Percentiles rank a stretch among this genome's conserved stretches.
These are phyloP conservation scores for Collybia mongolica DNA, from an alignment of 768 basidiomycete genomes.

Conservation along the genomic window DNA sequence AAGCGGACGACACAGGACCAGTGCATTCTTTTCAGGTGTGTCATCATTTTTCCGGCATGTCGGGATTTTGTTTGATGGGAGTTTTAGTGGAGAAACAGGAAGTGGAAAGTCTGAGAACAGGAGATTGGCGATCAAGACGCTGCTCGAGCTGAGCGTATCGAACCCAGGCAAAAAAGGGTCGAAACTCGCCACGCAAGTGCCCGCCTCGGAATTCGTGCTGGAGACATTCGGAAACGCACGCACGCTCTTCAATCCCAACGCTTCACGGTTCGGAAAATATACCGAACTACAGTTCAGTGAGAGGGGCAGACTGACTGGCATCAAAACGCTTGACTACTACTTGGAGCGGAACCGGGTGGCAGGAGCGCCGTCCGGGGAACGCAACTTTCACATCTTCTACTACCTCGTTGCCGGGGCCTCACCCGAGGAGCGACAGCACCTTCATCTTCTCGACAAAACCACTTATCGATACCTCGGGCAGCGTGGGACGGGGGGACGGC, in stretches of 20 bases:
- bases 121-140: constrained; percentile 85
- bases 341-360: constrained; percentile 91
- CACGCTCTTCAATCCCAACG: constrained; percentile 90
- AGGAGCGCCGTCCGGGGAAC: constrained; percentile 83
- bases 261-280: constrained; percentile 96
- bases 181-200: constrained; percentile 83
- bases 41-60: constrained; percentile 4
- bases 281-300: constrained; percentile 97
- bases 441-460: constrained; percentile 78
- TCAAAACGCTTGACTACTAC: constrained; percentile 97
- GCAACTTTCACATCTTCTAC: constrained; percentile 98
- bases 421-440: constrained; percentile 83
- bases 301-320: constrained; percentile 81
- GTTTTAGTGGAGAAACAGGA: constrained; percentile 80
- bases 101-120: constrained; percentile 94
- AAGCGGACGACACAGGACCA: constrained; percentile 92
- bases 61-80: constrained; percentile 1
- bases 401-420: constrained; percentile 92
- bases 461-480: constrained; percentile 87
- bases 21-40: constrained; percentile 81
- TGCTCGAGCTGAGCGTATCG: constrained; percentile 88
- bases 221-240: constrained; percentile 94
- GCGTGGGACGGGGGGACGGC: constrained; percentile 44
- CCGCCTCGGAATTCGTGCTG: constrained; percentile 92
- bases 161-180: constrained; percentile 92